Evolutionary conservation across 768 basidiomycete genomes (phyloP).

Genomic region (Lentinula raphanica): DNA sequence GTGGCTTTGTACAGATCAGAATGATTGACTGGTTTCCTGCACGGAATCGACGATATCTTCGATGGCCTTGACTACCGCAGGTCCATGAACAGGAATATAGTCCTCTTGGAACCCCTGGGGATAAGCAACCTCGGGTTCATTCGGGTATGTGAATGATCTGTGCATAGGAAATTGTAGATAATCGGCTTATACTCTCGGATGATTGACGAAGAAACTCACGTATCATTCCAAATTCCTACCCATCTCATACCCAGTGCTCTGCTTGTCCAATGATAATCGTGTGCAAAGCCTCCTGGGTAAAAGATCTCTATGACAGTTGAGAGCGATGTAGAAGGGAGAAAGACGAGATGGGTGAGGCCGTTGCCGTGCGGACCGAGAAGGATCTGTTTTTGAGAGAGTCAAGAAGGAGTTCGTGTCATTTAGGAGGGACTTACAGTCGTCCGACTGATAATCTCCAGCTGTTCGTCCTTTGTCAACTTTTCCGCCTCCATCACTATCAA

Average conservation of each 20-base stretch:
- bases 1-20: too few species aligned
- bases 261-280: conserved; percentile 84
- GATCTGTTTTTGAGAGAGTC: conserved; percentile 34
- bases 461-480: conserved; percentile 67
- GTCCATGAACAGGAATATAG: conserved; percentile 70
- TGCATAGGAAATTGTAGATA: neutral
- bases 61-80: conserved; percentile 59
- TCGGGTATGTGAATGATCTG: conserved; percentile 1
- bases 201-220: conserved; percentile 43
- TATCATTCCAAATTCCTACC: conserved; percentile 79
- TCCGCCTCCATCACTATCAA: conserved; percentile 60
- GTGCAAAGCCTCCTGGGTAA: conserved; percentile 74
- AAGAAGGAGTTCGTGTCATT: neutral
- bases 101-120: conserved; percentile 82
- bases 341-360: conserved; percentile 78
- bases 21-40: too few species aligned
- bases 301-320: conserved; percentile 85
- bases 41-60: conserved; percentile 44
- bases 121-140: conserved; percentile 52
- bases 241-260: conserved; percentile 68
- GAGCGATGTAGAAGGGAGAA: conserved; percentile 72
- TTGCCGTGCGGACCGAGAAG: conserved; percentile 75
- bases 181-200: too few species aligned
- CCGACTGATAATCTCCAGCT: conserved; percentile 56
- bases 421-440: conserved; percentile 54